Evolutionary conservation across 2,329 filamentous ascomycete species (phyloP), one percentile per base, ranked within the genome.

Genomic region (Microsporum audouinii): DNA sequence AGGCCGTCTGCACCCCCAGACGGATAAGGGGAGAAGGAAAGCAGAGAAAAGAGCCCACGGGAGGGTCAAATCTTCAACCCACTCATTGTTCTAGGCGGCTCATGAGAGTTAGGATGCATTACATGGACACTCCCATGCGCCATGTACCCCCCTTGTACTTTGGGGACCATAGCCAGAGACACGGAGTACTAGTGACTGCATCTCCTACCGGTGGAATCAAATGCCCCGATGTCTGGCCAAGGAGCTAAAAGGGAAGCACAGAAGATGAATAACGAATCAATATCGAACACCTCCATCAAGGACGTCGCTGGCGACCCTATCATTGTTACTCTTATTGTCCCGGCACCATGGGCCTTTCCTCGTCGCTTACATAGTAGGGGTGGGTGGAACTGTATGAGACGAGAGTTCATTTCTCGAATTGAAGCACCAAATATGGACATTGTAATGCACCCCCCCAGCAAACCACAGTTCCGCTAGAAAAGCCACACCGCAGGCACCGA

Each of bases 381-480:
- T 14, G 8, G 6, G 17, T n/a, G 43, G 43, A 23, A 27, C 5
- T 47, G 43, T 10, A 39, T 39, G 38, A 39, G 38, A 39, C 14
- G 8, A 39, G 43, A 47, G 43, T 8, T 27, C 17, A 17, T 23
- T 5, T 43, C 57, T 51, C 39, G 36, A 59, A n/a, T 41, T 51
- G 38, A 51, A 27, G 43, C 45, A 51, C 43, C 31, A 51, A 34
- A 59, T 36, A 27, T 51, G 49, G 58, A 27, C 45, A 59, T 51
- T 59, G 38, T 51, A 43, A 38, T 23, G 17, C 39, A 43, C 10
- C 29, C 43, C 43, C 12, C 33, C 29, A 41, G 57, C n/a, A 5
- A 70, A 38, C 61, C 7, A 7, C 45, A 51, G 39, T 14, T 6
- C 39, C n/a, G 17, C 39, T n/a, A 43, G 14, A 43, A n/a, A 7